Evolutionary conservation across 805 yeast genomes (phyloP).

Genomic region (Lachancea waltii): DNA sequence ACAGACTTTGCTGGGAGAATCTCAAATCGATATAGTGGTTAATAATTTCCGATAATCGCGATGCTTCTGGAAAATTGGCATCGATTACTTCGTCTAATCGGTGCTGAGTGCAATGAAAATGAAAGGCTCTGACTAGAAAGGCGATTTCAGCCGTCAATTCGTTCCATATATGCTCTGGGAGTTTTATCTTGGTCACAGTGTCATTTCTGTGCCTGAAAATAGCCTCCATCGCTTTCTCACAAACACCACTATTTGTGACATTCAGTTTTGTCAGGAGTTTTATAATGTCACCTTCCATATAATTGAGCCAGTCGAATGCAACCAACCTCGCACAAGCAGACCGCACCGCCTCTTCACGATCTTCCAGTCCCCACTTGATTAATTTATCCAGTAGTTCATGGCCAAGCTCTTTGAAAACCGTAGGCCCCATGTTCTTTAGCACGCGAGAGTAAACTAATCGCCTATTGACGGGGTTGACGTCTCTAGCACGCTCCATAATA

Average conservation of each 20-base stretch:
- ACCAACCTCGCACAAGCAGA: slow-evolving; percentile 68
- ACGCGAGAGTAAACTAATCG: slow-evolving; percentile 63
- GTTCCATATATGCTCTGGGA: slow-evolving; percentile 64
- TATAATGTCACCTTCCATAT: slow-evolving; percentile 60
- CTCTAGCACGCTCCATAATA: slow-evolving; percentile 77
- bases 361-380: slow-evolving; percentile 79
- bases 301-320: slow-evolving; percentile 63
- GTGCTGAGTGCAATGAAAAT: slow-evolving; percentile 54
- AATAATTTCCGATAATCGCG: slow-evolving; percentile 56
- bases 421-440: slow-evolving; percentile 60
- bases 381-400: slow-evolving; percentile 54
- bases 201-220: slow-evolving; percentile 61
- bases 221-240: slow-evolving; percentile 58
- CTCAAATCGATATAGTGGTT: slow-evolving; percentile 51
- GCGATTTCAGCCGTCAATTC: slow-evolving; percentile 68
- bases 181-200: slow-evolving; percentile 48
- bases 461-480: slow-evolving; percentile 64
- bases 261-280: slow-evolving; percentile 67
- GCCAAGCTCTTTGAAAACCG: slow-evolving; percentile 34
- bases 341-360: slow-evolving; percentile 70
- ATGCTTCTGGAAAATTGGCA: slow-evolving; percentile 69
- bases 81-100: slow-evolving; percentile 52
- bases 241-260: slow-evolving; percentile 59
- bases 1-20: slow-evolving; percentile 9
- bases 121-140: slow-evolving; percentile 62